phyloP scores from a whole-genome alignment of 108 stramenopile genomes.

The Nitzschia sp. region DNA sequence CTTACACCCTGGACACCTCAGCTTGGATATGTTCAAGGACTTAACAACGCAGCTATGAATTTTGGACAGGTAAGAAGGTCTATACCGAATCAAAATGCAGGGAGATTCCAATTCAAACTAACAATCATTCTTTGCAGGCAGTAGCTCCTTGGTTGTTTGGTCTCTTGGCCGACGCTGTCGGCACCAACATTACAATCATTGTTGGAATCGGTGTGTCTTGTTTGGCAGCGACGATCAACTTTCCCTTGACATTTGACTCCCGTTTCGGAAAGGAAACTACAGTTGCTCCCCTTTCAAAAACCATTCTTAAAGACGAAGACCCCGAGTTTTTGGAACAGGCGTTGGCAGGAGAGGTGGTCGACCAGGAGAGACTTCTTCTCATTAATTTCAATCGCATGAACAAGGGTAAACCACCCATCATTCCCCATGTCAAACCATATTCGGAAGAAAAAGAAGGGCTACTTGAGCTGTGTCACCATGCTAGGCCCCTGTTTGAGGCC shows the following conservation, averaged over 20 bases:
- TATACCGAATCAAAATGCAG: too few species aligned
- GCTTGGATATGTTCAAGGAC: conserved; percentile 49
- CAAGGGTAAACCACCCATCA: conserved; percentile 26
- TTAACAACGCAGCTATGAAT: conserved; percentile 55
- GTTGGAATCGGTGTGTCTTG: conserved; percentile 39
- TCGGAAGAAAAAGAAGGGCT: conserved; percentile 39
- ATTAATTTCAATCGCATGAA: conserved; percentile 29
- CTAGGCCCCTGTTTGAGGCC: conserved; percentile 22
- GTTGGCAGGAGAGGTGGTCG: conserved; percentile 36
- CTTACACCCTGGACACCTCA: background rate
- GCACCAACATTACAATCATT: conserved; percentile 34
- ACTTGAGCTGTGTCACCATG: conserved; percentile 16
- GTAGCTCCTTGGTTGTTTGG: conserved; percentile 55
- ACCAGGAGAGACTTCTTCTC: conserved; percentile 24
- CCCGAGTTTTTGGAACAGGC: conserved; percentile 38
- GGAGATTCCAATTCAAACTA: too few species aligned
- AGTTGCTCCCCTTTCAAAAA: conserved; percentile 17
- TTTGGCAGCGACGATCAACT: conserved; percentile 39
- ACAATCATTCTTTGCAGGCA: conserved; percentile 3
- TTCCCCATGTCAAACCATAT: conserved; percentile 36
- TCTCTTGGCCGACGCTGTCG: conserved; percentile 36
- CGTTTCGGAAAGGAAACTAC: conserved; percentile 31
- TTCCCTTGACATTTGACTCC: conserved; percentile 36
- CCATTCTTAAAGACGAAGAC: conserved; percentile 26
- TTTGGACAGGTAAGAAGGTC: conserved; percentile 34